Base-by-base conservation (phyloP, 495 filamentous ascomycete species). In the Cudoniella acicularis region DNA sequence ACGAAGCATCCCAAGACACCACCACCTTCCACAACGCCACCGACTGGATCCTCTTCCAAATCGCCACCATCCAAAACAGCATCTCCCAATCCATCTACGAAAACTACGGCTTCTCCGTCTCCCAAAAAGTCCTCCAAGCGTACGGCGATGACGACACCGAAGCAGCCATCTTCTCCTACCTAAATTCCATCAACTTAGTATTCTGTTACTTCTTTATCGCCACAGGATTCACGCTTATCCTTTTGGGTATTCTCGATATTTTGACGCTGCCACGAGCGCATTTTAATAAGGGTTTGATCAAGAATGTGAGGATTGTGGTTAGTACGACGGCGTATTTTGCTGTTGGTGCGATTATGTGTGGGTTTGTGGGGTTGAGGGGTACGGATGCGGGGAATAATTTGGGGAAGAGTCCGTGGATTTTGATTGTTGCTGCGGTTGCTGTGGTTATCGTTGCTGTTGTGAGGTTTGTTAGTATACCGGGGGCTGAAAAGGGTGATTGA, bases 181-280 rank as follows among this genome's bases (percentile, higher is more conserved):
- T 30, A 41, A 47, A 60, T 49, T 9, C 52, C 42, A 16, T 51
- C 22, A 11, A 22, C 45, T 2, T 52, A 16, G 10, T 73, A 70
- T 75, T 76, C 57, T 62, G 66, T 1, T 79, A 77, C 55, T 71
- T 75, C 23, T 79, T 75, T 57, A 57, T 76, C 22, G 64, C 73
- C n/a, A 74, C 74, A 21, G 78, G 78, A 10, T 25, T 72, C 23
- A 70, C 73, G 2, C 60, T 81, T 3, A 68, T 78, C 18, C 46
- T 78, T 3, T 67, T 75, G 36, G 72, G 68, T 36, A 46, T 72
- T 13, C 72, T 79, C 41, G 67, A 68, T 49, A 55, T 75, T 54
- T 57, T 78, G 45, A 69, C 67, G 0, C 65, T 68, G 23, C 60
- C 64, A 13, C 30, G 30, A 36, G 6, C 4, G 6, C 30, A 36